These are phyloP conservation scores for Wickerhamiella musiphila DNA, from an alignment of 805 yeast species.

Conservation along the genomic window DNA sequence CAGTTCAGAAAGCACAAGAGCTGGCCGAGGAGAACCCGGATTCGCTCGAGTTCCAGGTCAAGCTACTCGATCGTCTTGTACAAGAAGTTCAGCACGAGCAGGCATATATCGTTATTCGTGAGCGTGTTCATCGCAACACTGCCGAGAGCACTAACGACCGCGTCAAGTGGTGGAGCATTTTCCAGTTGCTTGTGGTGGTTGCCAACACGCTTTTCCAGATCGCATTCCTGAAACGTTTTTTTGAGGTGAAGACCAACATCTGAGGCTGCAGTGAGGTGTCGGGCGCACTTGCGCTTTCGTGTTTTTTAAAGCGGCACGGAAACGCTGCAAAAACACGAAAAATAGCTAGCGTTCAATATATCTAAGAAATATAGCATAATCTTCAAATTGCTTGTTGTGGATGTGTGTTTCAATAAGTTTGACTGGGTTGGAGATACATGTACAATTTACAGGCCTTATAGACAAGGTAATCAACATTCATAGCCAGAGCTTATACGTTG, in stretches of 20 bases:
- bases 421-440: too few relatives aligned
- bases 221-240: conserved; percentile 82
- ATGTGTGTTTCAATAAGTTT: too few relatives aligned
- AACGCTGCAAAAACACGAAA: too few relatives aligned
- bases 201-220: conserved; percentile 84
- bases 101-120: conserved; percentile 84
- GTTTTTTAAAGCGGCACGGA: too few relatives aligned
- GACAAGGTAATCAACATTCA: too few relatives aligned
- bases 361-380: too few relatives aligned
- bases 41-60: conserved; percentile 69
- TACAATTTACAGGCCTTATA: too few relatives aligned
- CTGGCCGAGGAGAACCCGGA: conserved; percentile 69
- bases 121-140: conserved; percentile 94
- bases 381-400: too few relatives aligned
- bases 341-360: too few relatives aligned
- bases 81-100: conserved; percentile 80
- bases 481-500: too few relatives aligned
- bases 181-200: conserved; percentile 75
- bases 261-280: too few relatives aligned
- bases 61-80: conserved; percentile 54
- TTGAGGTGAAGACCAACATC: conserved; percentile 83
- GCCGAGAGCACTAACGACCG: conserved; percentile 95
- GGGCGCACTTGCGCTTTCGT: too few relatives aligned
- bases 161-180: conserved; percentile 94
- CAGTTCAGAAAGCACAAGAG: conserved; percentile 57